phyloP scores from a whole-genome alignment of 2,329 filamentous ascomycete genomes.

The Scytalidium lignicola region DNA sequence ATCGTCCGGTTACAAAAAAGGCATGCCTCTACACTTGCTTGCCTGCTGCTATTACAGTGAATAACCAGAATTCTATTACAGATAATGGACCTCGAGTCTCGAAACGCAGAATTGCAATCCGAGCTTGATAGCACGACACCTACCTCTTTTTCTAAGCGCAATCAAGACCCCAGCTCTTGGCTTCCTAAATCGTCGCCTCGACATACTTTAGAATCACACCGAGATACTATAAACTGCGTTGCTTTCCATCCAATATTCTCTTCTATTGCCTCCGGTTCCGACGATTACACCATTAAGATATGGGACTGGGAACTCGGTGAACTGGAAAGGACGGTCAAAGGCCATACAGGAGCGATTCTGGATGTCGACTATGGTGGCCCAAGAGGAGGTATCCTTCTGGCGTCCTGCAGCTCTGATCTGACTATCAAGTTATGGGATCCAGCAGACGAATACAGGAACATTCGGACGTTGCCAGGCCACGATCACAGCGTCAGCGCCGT shows the following conservation, averaged over 20 bases:
- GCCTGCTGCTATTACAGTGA: too few species aligned
- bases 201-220: constrained; percentile 79
- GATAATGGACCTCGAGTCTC: constrained; percentile 91
- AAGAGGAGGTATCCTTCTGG: constrained; percentile 70
- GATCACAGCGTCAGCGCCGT: constrained; percentile 89
- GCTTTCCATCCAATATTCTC: constrained; percentile 93
- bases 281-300: constrained; percentile 91
- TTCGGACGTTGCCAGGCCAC: constrained; percentile 82
- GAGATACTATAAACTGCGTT: constrained; percentile 75
- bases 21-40: constrained; percentile 36
- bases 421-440: constrained; percentile 97
- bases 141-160: constrained; percentile 66
- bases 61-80: constrained; percentile 28
- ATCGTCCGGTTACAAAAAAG: constrained; percentile 96
- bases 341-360: constrained; percentile 81
- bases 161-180: constrained; percentile 82
- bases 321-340: constrained; percentile 83
- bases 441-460: constrained; percentile 89
- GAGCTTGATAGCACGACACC: constrained; percentile 83
- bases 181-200: constrained; percentile 77
- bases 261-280: constrained; percentile 82
- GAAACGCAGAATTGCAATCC: constrained; percentile 65
- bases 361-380: constrained; percentile 90
- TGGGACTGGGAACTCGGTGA: constrained; percentile 97
- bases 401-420: constrained; percentile 67